Base-by-base conservation (phyloP, 306 rosid species). In the Oemleria cerasiformis region DNA sequence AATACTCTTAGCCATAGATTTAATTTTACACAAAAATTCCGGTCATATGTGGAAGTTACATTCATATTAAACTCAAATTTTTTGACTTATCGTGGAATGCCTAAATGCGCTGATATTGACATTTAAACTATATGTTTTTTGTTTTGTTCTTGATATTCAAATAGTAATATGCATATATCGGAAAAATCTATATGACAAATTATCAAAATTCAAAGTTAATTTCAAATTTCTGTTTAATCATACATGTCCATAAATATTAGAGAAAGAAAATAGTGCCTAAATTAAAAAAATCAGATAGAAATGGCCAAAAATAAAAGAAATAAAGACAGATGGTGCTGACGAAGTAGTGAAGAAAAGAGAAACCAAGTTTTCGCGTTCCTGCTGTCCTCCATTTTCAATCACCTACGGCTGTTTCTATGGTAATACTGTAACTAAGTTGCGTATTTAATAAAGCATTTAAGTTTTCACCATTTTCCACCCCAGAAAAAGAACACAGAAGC, bases 311-410 rank as follows among this genome's bases (percentile, higher is more conserved):
- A 5, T 11, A 47, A 13, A 45, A 10, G 1, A 45, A 12, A 5
- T 23, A 23, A 43, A 65, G 8, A 43, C 44, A 8, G 13, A 19
- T 9, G 59, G 12, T 20, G 59, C 59, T 54, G 59, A 54, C 59
- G 20, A 54, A 3, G 8, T 54, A 7, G 30, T 54, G 42, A 14
- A 58, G 63, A 15, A 58, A 56, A 3, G 19, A 21, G 23, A 6
- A 55, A 48, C 36, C 73, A 5, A 54, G 23, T 69, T 54, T 40
- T 15, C 53, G 63, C 73, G 2, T 41, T n/a, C 65, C 4, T 44
- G 55, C 74, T 57, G 74, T 25, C 25, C 56, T 57, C 74, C 73
- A 55, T 41, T 39, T 17, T 49, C 34, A 34, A 54, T 30, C 45
- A 12, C 3, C 8, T 25, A 1, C 38, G 5, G 36, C 25, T 41